Base-by-base conservation (phyloP, 208 protist species). In the Porcisia hertigi region DNA sequence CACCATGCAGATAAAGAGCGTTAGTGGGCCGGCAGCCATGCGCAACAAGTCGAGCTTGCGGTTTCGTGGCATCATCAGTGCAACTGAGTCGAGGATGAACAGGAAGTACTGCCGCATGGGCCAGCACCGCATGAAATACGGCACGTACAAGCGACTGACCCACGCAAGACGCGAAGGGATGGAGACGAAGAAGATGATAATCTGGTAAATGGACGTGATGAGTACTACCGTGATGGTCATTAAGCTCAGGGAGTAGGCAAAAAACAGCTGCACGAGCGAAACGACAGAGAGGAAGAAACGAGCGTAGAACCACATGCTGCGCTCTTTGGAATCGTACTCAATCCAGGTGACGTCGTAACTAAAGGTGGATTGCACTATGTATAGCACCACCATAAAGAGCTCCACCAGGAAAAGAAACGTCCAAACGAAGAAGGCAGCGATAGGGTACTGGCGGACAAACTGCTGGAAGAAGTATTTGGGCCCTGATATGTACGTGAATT, bases 31-130 rank as follows among this genome's bases (percentile, higher is more conserved):
- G 9, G 89, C 84, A 23, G 87, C 86, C 14, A 93, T 71, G 1
- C 90, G 89, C 49, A 94, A 66, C 25, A 97, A 69, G 73, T 95
- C 91, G 6, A 97, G 69, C 71, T 88, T 86, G 49, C 85, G 79
- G 75, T 92, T 90, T 0, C 85, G 82, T 14, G 84, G 76, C 47
- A 77, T 83, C 79, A 97, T 84, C 55, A 93, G 79, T 1, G 85
- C 89, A 8, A 94, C 71, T 9, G 89, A 89, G 74, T 97, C 93
- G 11, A 97, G 71, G 47, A 97, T 88, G 55, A 95, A 92, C 23
- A 95, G 86, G 69, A 95, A 91, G 80, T 97, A 97, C 75, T 95
- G 91, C 57, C 93, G 82, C 83, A 97, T 86, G 9, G 93, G 86
- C 91, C 93, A 97, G 74, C 88, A 92, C 3, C 93, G 91, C 71